Evolutionary conservation across 176 grass and related monocot species (phyloP).

Genomic region (Triticum monococcum): DNA sequence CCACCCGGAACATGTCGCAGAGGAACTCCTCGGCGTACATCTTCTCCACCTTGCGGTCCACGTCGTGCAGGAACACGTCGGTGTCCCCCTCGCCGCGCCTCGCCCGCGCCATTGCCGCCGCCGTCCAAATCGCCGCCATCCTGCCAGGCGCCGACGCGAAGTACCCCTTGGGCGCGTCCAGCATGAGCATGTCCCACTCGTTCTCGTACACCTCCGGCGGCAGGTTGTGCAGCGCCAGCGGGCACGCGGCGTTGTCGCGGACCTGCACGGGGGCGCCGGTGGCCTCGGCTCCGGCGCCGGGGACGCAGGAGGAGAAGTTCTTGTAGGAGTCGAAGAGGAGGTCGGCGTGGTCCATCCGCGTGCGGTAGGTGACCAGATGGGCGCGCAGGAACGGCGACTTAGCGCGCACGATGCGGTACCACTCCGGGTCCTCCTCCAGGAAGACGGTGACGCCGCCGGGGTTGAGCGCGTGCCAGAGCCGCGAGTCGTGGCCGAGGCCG

Average conservation of each 20-base stretch:
- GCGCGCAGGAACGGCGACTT: conserved; percentile 49
- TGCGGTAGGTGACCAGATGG: conserved; percentile 49
- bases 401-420: conserved; percentile 26
- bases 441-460: conserved; percentile 40
- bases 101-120: conserved; percentile 41
- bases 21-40: conserved; percentile 70
- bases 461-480: not conserved
- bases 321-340: conserved; percentile 29
- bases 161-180: conserved; percentile 44
- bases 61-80: not conserved
- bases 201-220: conserved; percentile 60
- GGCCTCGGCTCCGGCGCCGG: not conserved
- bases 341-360: conserved; percentile 40
- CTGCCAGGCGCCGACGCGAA: conserved; percentile 60
- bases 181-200: not conserved
- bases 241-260: conserved; percentile 42
- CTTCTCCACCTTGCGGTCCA: not conserved
- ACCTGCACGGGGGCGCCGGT: not conserved
- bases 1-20: conserved; percentile 32
- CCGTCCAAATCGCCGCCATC: conserved; percentile 84
- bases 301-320: conserved; percentile 15
- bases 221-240: conserved; percentile 56
- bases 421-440: conserved; percentile 59
- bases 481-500: not conserved
- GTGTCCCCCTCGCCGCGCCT: not conserved